These are phyloP conservation scores for Amaranthus cruentus DNA, from an alignment of 148 eudicot species.

Conservation along the genomic window DNA sequence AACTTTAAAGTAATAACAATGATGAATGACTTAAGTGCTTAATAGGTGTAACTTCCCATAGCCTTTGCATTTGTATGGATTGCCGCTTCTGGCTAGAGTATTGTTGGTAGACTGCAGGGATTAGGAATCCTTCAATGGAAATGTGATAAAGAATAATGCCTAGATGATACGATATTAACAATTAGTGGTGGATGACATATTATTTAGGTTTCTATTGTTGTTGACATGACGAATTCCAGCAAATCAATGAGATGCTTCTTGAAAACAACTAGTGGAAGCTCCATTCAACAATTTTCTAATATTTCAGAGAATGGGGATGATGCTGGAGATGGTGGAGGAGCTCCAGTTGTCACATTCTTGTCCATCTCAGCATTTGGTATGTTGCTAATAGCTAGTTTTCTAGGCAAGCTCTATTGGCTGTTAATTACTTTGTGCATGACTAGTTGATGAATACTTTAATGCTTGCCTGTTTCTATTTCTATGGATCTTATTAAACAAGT, in stretches of 20 bases:
- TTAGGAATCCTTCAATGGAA: slow-evolving; percentile 1
- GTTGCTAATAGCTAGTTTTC: slow-evolving; percentile 17
- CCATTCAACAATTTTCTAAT: slow-evolving; percentile 55
- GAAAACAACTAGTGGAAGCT: slow-evolving; percentile 46
- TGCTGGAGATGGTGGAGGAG: slow-evolving; percentile 83
- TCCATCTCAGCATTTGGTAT: slow-evolving; percentile 67
- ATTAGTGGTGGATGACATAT: slow-evolving; percentile 2
- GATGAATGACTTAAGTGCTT: not conserved
- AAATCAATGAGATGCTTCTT: slow-evolving; percentile 69
- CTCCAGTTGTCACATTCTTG: slow-evolving; percentile 58
- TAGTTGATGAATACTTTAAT: not conserved
- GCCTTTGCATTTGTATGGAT: not conserved
- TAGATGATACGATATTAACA: not conserved
- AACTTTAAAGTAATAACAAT: not conserved
- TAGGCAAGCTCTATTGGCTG: not conserved
- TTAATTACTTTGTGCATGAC: not conserved
- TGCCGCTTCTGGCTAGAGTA: not conserved
- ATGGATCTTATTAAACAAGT: not conserved
- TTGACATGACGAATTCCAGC: slow-evolving; percentile 49
- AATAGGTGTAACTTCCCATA: not conserved
- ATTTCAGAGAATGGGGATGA: slow-evolving; percentile 46
- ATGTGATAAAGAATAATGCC: not conserved
- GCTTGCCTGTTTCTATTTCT: not conserved
- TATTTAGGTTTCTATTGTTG: slow-evolving; percentile 51
- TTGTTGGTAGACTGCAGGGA: not conserved